Base-by-base conservation (phyloP, 2,329 filamentous ascomycete species). In the Moelleriella libera region DNA sequence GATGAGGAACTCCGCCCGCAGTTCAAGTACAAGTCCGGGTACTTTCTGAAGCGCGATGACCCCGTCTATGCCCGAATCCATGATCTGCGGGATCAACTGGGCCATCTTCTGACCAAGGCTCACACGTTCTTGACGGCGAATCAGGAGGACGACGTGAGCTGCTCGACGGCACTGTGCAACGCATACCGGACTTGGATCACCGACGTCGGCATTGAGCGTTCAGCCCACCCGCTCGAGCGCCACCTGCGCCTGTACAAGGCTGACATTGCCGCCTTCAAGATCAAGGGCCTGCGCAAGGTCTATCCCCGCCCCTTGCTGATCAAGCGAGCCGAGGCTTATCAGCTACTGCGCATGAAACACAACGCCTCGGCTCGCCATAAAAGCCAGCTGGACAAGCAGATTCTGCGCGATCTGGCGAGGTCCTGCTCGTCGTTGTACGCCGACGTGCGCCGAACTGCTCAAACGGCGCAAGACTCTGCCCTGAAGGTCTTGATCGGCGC, bases 101-200 rank as follows among this genome's bases (percentile, higher is more conserved):
- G 94, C 5, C 75, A 80, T 56, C 75, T 90, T 1, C 70, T 98
- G 29, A 90, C 92, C 52, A 76, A 78, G 47, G 88, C 94, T 1
- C 94, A 98, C 63, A 67, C 73, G 2, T 98, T 96, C 68, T 69
- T 98, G 49, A 82, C 79, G 14, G 69, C 80, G 51, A 82, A 90
- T 51, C 89, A 95, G 60, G 87, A 97, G 61, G 92, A 98, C 59
- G 92, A 98, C 60, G 92, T 98, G 1, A 81, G 85, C 12, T 96
- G 88, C 65, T 98, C 98, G 66, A 95, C 88, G 29, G 81, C 89
- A 1, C 68, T 98, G 2, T 98, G 95, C 64, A 85, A 85, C 28
- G 87, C 90, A 1, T 98, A 96, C 62, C 77, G 88, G 42, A 92
- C 87, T 7, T 98, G 89, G 88, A 97, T 98, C 57, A 88, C 94